phyloP scores from a whole-genome alignment of 2,329 filamentous ascomycete species.

The Colletotrichum sp. region DNA sequence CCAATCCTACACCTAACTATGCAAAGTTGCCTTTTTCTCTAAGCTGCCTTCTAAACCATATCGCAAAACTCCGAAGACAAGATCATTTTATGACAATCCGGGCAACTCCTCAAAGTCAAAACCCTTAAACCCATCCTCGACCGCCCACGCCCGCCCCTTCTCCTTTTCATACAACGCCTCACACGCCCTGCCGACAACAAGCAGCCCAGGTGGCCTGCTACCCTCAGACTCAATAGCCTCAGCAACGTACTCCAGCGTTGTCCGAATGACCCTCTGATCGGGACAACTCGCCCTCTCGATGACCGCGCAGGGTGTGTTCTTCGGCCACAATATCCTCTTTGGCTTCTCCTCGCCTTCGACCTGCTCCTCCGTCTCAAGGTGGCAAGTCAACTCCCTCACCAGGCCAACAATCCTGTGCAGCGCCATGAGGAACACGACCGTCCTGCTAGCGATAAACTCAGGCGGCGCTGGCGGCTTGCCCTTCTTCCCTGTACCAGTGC shows the following conservation, averaged over 20 bases:
- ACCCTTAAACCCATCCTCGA: slow-evolving; percentile 86
- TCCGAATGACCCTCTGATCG: slow-evolving; percentile 91
- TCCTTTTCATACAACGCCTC: slow-evolving; percentile 71
- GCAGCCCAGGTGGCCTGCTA: slow-evolving; percentile 83
- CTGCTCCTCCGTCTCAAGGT: slow-evolving; percentile 32
- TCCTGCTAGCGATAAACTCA: slow-evolving; percentile 75
- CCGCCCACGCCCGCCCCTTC: slow-evolving; percentile 72
- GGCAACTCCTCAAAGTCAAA: slow-evolving; percentile 57
- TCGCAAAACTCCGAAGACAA: not conserved
- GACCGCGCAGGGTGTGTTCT: slow-evolving; percentile 85
- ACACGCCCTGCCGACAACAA: slow-evolving; percentile 86
- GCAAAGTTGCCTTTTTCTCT: not conserved
- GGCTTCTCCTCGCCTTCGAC: slow-evolving; percentile 30
- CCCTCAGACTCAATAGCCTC: slow-evolving; percentile 88
- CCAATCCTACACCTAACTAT: not conserved
- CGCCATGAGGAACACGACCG: slow-evolving; percentile 94
- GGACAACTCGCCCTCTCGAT: slow-evolving; percentile 93
- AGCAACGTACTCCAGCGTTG: slow-evolving; percentile 79
- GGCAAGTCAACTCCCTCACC: slow-evolving; percentile 70
- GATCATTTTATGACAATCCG: not conserved
- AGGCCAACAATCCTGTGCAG: slow-evolving; percentile 82
- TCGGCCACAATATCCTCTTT: slow-evolving; percentile 68
- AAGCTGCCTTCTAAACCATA: not conserved
- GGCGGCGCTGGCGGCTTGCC: slow-evolving; percentile 84
- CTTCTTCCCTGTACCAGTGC: slow-evolving; percentile 93